Evolutionary conservation across 1,139 yeast genomes (phyloP), one percentile per base, ranked within the genome.

Genomic region (Candida tropicalis): DNA sequence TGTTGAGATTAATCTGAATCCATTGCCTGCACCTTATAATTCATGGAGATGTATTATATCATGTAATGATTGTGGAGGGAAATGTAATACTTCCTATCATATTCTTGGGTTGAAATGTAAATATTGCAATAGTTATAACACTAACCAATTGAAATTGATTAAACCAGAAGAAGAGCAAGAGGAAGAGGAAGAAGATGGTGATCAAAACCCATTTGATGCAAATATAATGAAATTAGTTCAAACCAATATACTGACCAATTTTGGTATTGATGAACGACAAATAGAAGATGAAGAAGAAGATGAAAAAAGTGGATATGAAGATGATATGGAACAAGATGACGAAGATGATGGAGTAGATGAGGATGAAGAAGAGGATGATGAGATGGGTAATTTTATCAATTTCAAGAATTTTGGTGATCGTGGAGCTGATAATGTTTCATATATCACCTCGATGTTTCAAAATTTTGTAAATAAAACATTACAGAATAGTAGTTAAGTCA

Each of bases 31-130:
- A 15, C 97, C 96, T 3, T 84, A 89, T 59, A 75, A 75, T 47
- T 59, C 69, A 42, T 89, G 97, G 96, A 69, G 82, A 43, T 84
- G 93, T 52, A 78, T 87, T 36, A 75, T 90, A 9, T 77, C 84
- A 46, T 91, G 98, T 65, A 87, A 88, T 61, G 98, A 91, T 63
- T 91, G 98, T 63, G 83, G 83, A 47, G 95, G 95, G 12, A 86
- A 86, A 62, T 81, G 90, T 26, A 80, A 82, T 49, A 85, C 85
- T 15, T 67, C 78, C 5, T 91, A 87, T 63, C 97, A 91, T 63
- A 84, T 90, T 40, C 64, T 91, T 52, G 98, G 98, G 0, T 72
- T 89, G 49, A 87, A 86, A 60, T 91, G 98, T 63, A 84, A 81
- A 50, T 89, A 85, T 59, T 90, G 97, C 64, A 77, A 79, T 50